Evolutionary conservation across 371 early-diverging fungal species (phyloP).

Genomic region (Mucor saturninus): DNA sequence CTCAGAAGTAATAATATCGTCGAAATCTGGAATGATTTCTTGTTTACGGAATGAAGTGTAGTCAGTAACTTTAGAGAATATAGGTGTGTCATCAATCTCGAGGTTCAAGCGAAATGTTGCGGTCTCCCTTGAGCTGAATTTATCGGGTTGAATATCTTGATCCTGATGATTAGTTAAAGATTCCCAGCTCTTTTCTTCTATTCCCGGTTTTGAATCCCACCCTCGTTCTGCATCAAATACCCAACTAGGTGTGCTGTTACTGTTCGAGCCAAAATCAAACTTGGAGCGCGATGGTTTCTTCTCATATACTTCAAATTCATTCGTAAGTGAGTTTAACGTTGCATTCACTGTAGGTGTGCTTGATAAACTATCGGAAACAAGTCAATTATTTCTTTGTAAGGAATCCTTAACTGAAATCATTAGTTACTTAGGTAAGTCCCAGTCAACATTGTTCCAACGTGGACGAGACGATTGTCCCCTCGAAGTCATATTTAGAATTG

Average conservation of each 20-base stretch:
- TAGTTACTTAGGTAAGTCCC: slow-evolving; percentile 21
- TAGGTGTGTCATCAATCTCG: slow-evolving; percentile 34
- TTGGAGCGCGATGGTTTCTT: slow-evolving; percentile 14
- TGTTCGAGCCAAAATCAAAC: slow-evolving; percentile 17
- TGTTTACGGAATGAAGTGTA: slow-evolving; percentile 32
- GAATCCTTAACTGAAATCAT: background rate
- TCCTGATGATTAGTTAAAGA: background rate
- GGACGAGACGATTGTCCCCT: slow-evolving; percentile 51
- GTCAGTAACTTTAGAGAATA: slow-evolving; percentile 33
- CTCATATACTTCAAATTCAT: slow-evolving; percentile 25
- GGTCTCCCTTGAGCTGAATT: slow-evolving; percentile 11
- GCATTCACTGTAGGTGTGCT: slow-evolving; percentile 24
- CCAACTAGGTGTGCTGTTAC: slow-evolving; percentile 6
- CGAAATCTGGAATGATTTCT: slow-evolving; percentile 35
- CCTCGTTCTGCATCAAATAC: slow-evolving; percentile 10
- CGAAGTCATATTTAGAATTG: background rate
- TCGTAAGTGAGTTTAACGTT: slow-evolving; percentile 20
- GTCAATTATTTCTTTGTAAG: background rate
- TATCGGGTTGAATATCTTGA: background rate
- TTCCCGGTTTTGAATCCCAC: slow-evolving; percentile 10
- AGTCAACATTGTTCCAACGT: slow-evolving; percentile 12
- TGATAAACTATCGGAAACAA: slow-evolving; percentile 1
- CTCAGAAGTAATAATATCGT: slow-evolving; percentile 25
- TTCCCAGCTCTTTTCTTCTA: slow-evolving; percentile 4
- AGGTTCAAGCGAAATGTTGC: slow-evolving; percentile 31